A percentile compares a stretch with the other conserved stretches of the same genome.
phyloP scores from a whole-genome alignment of 139 green algal genomes.

The Zygnema circumcarinatum region DNA sequence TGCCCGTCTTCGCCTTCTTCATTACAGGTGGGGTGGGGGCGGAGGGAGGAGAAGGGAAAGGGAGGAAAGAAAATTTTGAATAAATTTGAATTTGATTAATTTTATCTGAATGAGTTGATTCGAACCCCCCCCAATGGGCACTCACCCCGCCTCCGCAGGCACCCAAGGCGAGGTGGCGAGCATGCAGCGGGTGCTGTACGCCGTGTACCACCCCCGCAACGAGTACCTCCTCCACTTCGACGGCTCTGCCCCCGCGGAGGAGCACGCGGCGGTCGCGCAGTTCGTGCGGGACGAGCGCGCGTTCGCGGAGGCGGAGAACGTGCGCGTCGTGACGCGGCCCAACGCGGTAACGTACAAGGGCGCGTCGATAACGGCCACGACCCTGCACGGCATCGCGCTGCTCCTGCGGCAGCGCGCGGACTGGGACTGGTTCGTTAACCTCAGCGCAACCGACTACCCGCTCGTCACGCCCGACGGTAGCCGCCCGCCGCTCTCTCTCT shows the following conservation, averaged over 20 bases:
- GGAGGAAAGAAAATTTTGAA: no score
- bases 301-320: not conserved
- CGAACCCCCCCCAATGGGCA: no score
- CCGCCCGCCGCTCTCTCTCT: not conserved
- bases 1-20: no score
- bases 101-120: no score
- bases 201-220: slow-evolving; percentile 40
- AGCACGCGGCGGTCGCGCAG: not conserved
- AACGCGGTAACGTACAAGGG: slow-evolving; percentile 31
- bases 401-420: not conserved
- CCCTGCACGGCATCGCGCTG: slow-evolving; percentile 24
- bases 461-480: slow-evolving; percentile 12
- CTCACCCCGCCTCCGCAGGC: no score
- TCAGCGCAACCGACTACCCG: slow-evolving; percentile 23
- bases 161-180: slow-evolving; percentile 13
- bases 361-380: slow-evolving; percentile 20
- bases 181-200: slow-evolving; percentile 23
- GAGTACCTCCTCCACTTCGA: slow-evolving; percentile 35
- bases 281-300: not conserved
- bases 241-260: not conserved
- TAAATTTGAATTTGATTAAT: no score
- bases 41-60: no score
- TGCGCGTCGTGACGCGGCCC: not conserved
- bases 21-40: no score
- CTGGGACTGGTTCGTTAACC: slow-evolving; percentile 42